These are phyloP conservation scores for Alternaria burnsii DNA, from an alignment of 2,329 filamentous ascomycete species.

Conservation along the genomic window DNA sequence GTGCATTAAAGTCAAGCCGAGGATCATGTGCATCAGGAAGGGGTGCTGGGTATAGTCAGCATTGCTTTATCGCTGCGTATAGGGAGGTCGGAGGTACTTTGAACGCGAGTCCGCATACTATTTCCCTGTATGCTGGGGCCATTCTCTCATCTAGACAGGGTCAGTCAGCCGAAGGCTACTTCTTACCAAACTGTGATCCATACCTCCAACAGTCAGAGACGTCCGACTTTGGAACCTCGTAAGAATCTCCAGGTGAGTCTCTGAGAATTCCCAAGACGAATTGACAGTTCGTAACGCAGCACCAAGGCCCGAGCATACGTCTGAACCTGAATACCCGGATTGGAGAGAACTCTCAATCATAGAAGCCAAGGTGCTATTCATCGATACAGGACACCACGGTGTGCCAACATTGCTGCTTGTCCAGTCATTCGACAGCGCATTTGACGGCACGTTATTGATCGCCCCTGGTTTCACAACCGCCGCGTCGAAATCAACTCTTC, in stretches of 20 bases:
- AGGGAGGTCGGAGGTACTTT: conserved; percentile 45
- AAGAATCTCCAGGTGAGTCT: conserved; percentile 43
- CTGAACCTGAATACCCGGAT: neutral
- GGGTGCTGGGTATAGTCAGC: conserved; percentile 51
- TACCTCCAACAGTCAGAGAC: conserved; percentile 52
- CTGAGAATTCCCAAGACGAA: conserved; percentile 27
- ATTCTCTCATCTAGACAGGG: conserved; percentile 22
- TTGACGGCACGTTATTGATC: neutral
- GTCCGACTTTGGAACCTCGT: conserved; percentile 57
- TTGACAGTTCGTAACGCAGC: neutral
- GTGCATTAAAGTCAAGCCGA: conserved; percentile 63
- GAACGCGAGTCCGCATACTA: conserved; percentile 52
- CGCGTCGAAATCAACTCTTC: neutral
- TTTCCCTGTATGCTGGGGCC: conserved; percentile 47
- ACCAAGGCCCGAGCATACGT: neutral
- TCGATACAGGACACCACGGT: conserved; percentile 19
- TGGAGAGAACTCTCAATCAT: conserved; percentile 27
- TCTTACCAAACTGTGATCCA: neutral
- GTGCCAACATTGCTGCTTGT: neutral
- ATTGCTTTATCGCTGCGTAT: neutral
- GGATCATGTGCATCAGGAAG: conserved; percentile 64
- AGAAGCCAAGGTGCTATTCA: conserved; percentile 18
- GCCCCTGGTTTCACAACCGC: neutral
- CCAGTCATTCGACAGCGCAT: neutral
- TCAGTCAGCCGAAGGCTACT: neutral